Evolutionary conservation across 2,329 filamentous ascomycete species (phyloP), one percentile per base, ranked within the genome.

Genomic region (Corinectria fuckeliana): DNA sequence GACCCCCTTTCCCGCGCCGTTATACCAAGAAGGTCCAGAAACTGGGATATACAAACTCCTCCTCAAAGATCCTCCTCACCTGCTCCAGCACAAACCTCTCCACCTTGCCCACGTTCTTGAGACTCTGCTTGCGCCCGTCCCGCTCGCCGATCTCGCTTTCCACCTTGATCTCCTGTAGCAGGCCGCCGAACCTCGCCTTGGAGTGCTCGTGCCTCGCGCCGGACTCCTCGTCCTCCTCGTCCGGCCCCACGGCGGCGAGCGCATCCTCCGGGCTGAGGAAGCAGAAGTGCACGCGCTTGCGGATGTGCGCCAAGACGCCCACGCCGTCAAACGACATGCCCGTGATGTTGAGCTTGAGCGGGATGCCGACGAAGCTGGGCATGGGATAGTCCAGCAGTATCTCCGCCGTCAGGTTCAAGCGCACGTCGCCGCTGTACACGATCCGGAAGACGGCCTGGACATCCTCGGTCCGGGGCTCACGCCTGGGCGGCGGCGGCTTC

Each of bases 31-130:
- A 97, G 1, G 94, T 98, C 93, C 94, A 98, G 77, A 96, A 98
- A 76, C 93, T 97, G 42, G 95, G 95, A 78, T 96, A 98, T 62
- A 98, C 93, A 78, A 98, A 95, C 76, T 99, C 95, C 74, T 98
- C 95, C 77, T 99, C 95, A 72, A 99, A 98, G 69, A 99, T 98
- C 72, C 93, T 87, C 73, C 94, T 88, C 62, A 99, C 95, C 77
- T 98, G 94, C 75, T 98, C 94, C 60, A 99, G 82, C 56, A 99
- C 92, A 75, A 99, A 99, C 70, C 92, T 91, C 80, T 99, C 95
- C 58, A 99, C 95, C 82, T 99, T 99, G 59, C 95, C 94, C 49
- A 99, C 94, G 75, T 99, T 99, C 82, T 97, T 98, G 60, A 99
- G 80, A 45, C 94, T 95, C 79, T 97, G 94, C 78, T 95, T 97